Percentiles rank a stretch among this genome's conserved stretches.
Evolutionary conservation across 106 monocot genomes (phyloP).

Genomic region (Dendrobium catenatum): DNA sequence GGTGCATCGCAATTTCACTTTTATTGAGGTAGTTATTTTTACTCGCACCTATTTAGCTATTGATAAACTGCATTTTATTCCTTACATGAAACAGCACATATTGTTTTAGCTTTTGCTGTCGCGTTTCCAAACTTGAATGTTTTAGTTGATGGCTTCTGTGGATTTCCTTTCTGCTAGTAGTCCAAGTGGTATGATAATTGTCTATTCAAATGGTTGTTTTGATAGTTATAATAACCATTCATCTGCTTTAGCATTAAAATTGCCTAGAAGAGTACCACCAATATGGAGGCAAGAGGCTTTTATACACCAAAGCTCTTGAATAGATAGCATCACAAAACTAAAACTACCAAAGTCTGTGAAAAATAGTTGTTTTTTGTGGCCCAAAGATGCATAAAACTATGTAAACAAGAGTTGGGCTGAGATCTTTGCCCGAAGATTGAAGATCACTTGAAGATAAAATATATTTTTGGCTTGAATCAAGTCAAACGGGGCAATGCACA

Average conservation of each 20-base stretch:
- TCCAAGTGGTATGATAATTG: not conserved
- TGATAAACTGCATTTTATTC: not conserved
- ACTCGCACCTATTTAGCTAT: not conserved
- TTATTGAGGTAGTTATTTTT: slow-evolving; percentile 33
- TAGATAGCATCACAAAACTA: not conserved
- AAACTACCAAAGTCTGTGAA: not conserved
- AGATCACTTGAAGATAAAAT: too few relatives aligned
- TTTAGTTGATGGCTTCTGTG: not conserved
- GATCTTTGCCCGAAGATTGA: too few relatives aligned
- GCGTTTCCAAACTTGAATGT: not conserved
- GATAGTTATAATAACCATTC: not conserved
- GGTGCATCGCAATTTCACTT: slow-evolving; percentile 24
- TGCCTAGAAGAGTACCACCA: not conserved
- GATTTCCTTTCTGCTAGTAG: not conserved
- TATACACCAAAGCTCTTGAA: not conserved
- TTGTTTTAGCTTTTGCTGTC: not conserved
- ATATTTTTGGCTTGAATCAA: too few relatives aligned
- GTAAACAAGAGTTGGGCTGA: not conserved
- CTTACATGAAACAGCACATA: not conserved
- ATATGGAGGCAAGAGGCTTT: not conserved
- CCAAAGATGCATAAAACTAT: not conserved
- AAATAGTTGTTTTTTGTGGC: not conserved
- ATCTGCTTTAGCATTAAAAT: not conserved
- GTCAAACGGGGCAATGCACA: too few relatives aligned
- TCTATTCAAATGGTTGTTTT: not conserved